These are phyloP conservation scores for Penicillium sp. DNA, from an alignment of 2,329 filamentous ascomycete genomes.

Conservation along the genomic window DNA sequence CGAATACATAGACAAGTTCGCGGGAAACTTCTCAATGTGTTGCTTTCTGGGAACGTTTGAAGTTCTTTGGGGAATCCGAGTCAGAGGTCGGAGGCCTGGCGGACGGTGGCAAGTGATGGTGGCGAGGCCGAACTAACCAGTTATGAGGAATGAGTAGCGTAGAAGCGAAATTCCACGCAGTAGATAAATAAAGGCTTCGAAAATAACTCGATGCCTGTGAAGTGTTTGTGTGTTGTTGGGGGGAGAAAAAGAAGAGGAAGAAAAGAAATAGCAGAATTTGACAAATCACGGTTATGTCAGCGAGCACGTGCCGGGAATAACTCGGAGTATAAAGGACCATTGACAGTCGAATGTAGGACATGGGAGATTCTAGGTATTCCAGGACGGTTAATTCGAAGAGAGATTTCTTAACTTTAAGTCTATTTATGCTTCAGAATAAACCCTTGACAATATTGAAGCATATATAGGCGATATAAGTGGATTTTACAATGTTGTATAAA, in stretches of 20 bases:
- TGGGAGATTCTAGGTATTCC: background rate
- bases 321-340: slow-evolving; percentile 1
- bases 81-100: slow-evolving; percentile 18
- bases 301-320: slow-evolving; percentile 19
- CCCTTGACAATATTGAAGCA: background rate
- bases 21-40: slow-evolving; percentile 26
- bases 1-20: slow-evolving; percentile 91
- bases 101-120: slow-evolving; percentile 15
- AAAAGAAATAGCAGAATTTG: slow-evolving; percentile 20
- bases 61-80: slow-evolving; percentile 24
- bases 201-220: slow-evolving; percentile 6
- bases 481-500: background rate
- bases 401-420: background rate
- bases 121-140: slow-evolving; percentile 15
- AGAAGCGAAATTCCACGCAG: slow-evolving; percentile 15
- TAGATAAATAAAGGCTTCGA: slow-evolving; percentile 11
- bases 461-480: background rate
- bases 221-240: slow-evolving; percentile 8
- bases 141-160: slow-evolving; percentile 1
- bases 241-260: slow-evolving; percentile 10
- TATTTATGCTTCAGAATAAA: background rate
- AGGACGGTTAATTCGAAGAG: background rate
- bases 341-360: background rate
- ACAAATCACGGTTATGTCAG: slow-evolving; percentile 21
- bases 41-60: slow-evolving; percentile 33